Conservation (phyloP, 805 yeast species). For the Starmerella stigmatis region DNA sequence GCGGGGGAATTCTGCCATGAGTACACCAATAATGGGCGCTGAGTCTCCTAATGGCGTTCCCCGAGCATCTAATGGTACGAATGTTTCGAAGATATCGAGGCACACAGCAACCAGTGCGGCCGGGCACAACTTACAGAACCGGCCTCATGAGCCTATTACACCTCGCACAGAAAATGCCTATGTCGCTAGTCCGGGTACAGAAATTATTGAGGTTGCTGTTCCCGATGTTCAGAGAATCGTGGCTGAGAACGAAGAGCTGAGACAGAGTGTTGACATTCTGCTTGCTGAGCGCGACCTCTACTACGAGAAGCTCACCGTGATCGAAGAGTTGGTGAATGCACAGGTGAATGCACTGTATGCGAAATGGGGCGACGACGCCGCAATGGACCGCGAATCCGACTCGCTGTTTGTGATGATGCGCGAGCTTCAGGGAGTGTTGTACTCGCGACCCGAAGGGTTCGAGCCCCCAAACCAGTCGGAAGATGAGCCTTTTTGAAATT, state of each 20-base stretch:
- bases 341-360: slow-evolving; percentile 43
- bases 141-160: no score
- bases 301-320: slow-evolving; percentile 77
- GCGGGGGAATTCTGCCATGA: neutral
- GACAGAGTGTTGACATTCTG: slow-evolving; percentile 51
- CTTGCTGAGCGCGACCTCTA: slow-evolving; percentile 75
- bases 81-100: neutral
- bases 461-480: slow-evolving; percentile 38
- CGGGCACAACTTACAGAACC: no score
- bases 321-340: slow-evolving; percentile 68
- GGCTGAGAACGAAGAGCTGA: slow-evolving; percentile 33
- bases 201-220: slow-evolving; percentile 22
- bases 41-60: neutral
- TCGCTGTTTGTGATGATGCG: slow-evolving; percentile 35
- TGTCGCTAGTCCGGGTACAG: neutral
- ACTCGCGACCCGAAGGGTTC: slow-evolving; percentile 77
- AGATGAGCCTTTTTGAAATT: slow-evolving; percentile 22
- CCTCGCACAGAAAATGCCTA: no score
- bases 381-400: slow-evolving; percentile 21
- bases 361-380: slow-evolving; percentile 31
- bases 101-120: no score
- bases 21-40: neutral
- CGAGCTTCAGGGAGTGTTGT: slow-evolving; percentile 65
- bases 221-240: slow-evolving; percentile 1
- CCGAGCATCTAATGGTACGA: neutral